Evolutionary conservation across 2,329 filamentous ascomycete genomes (phyloP).

Genomic region (Hymenoscyphus scutula): DNA sequence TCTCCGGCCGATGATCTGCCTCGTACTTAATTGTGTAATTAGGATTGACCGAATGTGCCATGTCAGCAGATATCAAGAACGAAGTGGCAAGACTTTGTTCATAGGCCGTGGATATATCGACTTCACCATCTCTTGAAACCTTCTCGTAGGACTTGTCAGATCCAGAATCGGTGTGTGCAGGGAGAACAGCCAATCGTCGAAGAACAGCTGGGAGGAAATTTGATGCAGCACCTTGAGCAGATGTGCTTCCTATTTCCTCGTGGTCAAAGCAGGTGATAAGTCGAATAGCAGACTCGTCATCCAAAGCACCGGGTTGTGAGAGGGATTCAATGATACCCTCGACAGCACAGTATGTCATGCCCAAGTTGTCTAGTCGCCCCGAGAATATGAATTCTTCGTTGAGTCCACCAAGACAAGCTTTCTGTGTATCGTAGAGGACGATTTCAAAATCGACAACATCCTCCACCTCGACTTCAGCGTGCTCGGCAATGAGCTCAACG

Average conservation of each 20-base stretch:
- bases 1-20: conserved; percentile 81
- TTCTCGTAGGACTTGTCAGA: conserved; percentile 66
- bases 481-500: conserved; percentile 77
- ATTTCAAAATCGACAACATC: conserved; percentile 92
- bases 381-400: conserved; percentile 96
- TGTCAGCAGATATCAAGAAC: conserved; percentile 93
- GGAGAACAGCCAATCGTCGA: conserved; percentile 79
- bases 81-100: conserved; percentile 90
- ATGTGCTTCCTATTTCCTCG: conserved; percentile 92
- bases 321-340: conserved; percentile 82
- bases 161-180: conserved; percentile 48
- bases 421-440: conserved; percentile 94
- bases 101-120: conserved; percentile 73
- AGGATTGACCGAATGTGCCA: conserved; percentile 94
- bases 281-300: conserved; percentile 77
- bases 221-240: conserved; percentile 89
- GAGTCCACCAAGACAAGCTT: conserved; percentile 82
- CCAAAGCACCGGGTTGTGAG: conserved; percentile 59
- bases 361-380: conserved; percentile 90
- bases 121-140: conserved; percentile 50
- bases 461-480: conserved; percentile 67
- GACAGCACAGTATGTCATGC: conserved; percentile 93
- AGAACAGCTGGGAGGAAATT: conserved; percentile 87
- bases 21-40: conserved; percentile 96
- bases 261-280: conserved; percentile 96